A percentile compares a stretch with the other conserved stretches of the same genome.
phyloP scores from a whole-genome alignment of 1,139 yeast species.

The Kodamaea sp. region DNA sequence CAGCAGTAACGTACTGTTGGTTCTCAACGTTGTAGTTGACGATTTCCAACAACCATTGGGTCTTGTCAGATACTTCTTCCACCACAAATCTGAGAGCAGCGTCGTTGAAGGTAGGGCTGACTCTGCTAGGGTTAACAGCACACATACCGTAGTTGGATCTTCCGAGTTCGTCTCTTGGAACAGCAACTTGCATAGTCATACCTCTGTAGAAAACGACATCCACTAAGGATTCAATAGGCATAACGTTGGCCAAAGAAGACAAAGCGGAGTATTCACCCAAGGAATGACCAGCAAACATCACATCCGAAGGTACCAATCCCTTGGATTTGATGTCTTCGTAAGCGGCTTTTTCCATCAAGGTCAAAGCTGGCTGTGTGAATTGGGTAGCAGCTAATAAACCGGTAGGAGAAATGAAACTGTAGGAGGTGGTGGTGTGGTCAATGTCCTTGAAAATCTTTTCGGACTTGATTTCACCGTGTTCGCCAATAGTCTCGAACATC shows the following conservation, averaged over 20 bases:
- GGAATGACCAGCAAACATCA: conserved; percentile 98
- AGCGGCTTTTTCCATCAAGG: conserved; percentile 98
- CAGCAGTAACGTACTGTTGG: conserved; percentile 97
- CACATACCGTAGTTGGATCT: conserved; percentile 99
- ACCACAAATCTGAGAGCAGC: conserved; percentile 95
- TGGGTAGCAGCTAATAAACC: conserved; percentile 98
- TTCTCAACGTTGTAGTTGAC: conserved; percentile 98
- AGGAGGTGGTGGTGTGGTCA: conserved; percentile 76
- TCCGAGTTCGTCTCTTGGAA: conserved; percentile 91
- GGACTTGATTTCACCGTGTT: conserved; percentile 78
- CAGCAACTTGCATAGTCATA: conserved; percentile 99
- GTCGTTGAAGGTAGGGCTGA: conserved; percentile 84
- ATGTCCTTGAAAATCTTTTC: conserved; percentile 96
- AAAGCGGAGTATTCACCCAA: conserved; percentile 98
- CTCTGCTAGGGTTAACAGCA: conserved; percentile 96
- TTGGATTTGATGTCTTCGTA: conserved; percentile 95
- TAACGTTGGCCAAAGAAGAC: conserved; percentile 95
- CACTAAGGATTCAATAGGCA: conserved; percentile 97
- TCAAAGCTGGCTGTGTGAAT: conserved; percentile 98
- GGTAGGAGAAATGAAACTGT: conserved; percentile 87
- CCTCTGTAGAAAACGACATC: conserved; percentile 99
- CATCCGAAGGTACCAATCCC: conserved; percentile 92
- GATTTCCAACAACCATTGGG: conserved; percentile 94
- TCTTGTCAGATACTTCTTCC: conserved; percentile 77
- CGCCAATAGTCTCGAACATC: conserved; percentile 96